Conservation (phyloP, 805 yeast genomes). For the Spathaspora girioi region DNA sequence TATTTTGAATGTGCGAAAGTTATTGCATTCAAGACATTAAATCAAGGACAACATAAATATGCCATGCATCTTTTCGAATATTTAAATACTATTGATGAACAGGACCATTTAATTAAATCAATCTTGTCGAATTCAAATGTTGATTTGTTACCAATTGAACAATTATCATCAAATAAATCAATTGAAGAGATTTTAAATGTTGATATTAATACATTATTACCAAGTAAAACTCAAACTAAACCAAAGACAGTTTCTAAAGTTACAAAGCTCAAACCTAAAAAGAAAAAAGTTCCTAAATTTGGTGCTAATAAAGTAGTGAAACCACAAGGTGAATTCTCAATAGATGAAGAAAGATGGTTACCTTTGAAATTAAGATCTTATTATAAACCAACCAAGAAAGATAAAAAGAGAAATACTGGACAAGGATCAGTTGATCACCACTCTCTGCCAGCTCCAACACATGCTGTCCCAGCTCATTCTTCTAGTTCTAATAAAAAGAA, state of each 20-base stretch:
- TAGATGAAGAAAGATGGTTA: conserved; percentile 80
- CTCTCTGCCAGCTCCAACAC: conserved; percentile 8
- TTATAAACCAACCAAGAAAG: conserved; percentile 75
- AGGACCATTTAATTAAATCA: conserved; percentile 23
- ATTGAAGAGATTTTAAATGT: conserved; percentile 32
- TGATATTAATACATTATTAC: conserved; percentile 23
- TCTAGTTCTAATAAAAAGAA: conserved; percentile 16
- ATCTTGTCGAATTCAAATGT: conserved; percentile 16
- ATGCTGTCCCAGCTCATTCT: conserved; percentile 5
- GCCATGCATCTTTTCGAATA: conserved; percentile 17
- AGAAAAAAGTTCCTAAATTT: conserved; percentile 25
- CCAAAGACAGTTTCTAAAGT: background rate
- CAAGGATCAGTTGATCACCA: conserved; percentile 14
- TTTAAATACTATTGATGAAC: conserved; percentile 15
- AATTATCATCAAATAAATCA: conserved; percentile 16
- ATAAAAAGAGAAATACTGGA: conserved; percentile 26
- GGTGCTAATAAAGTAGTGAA: conserved; percentile 24
- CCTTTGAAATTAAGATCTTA: conserved; percentile 82
- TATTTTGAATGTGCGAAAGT: conserved; percentile 26
- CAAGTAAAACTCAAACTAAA: conserved; percentile 8
- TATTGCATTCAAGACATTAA: conserved; percentile 27
- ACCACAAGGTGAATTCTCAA: conserved; percentile 18
- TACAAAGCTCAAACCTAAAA: conserved; percentile 19
- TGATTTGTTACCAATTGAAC: conserved; percentile 19
- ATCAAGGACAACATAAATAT: conserved; percentile 11